Evolutionary conservation across 2,329 filamentous ascomycete genomes (phyloP), one percentile per base, ranked within the genome.

Genomic region (Fusarium longipes): DNA sequence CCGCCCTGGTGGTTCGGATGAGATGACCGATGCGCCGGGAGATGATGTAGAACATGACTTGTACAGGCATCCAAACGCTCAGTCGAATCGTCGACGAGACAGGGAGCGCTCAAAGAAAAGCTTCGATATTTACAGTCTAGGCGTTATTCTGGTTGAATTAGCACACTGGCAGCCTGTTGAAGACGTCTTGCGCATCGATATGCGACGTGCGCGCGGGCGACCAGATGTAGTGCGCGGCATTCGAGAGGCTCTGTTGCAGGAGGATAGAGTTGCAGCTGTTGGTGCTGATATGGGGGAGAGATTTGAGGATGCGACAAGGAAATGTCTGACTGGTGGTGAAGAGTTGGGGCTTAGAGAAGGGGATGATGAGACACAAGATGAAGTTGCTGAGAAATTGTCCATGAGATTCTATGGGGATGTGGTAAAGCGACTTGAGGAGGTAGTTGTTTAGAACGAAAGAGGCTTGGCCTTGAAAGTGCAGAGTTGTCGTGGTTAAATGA

Each of bases 61-160:
- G 8, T 87, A 86, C 70, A 79, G 83, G 0, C 84, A 87, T 55
- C 84, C 83, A 0, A 64, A 66, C 9, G 75, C 79, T 3, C 82
- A 83, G 62, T 73, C 77, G 11, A 77, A 75, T 38, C 75, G 74
- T 0, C 75, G 77, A 6, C 55, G 68, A 17, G 59, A 75, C 24
- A 70, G 76, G 11, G 71, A 74, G 44, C 71, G 77, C 2, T 86
- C 80, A 55, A 80, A 80, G 67, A 85, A 86, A 67, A 79, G 77
- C 33, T 84, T 82, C 61, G 85, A 87, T 55, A 75, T 87, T 9
- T 86, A 87, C 70, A 80, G 80, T 20, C 76, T 87, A 1, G 84
- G 85, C 5, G 76, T 87, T 9, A 77, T 87, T 5, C 71, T 87
- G 7, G 75, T 86, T 5, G 85, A 87, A 70, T 78, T 87, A 6